Percentiles rank a stretch among this genome's conserved stretches.
phyloP scores from a whole-genome alignment of 371 early-diverging fungal genomes.

The Saksenaea oblongispora region DNA sequence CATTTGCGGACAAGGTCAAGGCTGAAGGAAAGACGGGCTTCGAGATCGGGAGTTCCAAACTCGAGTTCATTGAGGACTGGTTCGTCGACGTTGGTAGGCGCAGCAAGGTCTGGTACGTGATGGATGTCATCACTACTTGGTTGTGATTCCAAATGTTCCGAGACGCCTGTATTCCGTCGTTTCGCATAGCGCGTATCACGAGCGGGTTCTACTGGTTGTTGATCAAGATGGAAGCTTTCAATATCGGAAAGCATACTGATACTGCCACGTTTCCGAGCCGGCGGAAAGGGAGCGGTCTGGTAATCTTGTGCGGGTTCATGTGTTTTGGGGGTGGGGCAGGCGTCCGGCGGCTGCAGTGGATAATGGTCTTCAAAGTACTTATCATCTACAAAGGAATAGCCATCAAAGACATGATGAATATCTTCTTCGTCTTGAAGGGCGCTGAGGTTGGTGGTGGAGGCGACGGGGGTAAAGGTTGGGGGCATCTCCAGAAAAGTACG shows the following conservation, averaged over 20 bases:
- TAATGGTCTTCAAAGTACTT: slow-evolving; percentile 15
- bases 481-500: slow-evolving; percentile 58
- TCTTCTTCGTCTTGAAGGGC: slow-evolving; percentile 21
- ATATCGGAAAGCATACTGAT: slow-evolving; percentile 47
- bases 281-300: neutral
- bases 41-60: slow-evolving; percentile 34
- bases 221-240: slow-evolving; percentile 33
- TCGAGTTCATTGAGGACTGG: slow-evolving; percentile 7
- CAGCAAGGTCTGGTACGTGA: slow-evolving; percentile 14
- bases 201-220: neutral
- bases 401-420: slow-evolving; percentile 59
- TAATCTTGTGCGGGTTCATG: neutral
- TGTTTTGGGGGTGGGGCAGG: neutral
- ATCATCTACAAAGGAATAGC: slow-evolving; percentile 52
- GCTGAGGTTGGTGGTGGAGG: slow-evolving; percentile 45
- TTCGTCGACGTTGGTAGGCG: slow-evolving; percentile 10
- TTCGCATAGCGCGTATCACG: slow-evolving; percentile 34
- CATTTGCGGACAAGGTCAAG: slow-evolving; percentile 7
- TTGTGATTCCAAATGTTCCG: slow-evolving; percentile 14
- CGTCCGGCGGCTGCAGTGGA: neutral
- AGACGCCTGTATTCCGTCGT: slow-evolving; percentile 36
- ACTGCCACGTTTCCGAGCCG: slow-evolving; percentile 44
- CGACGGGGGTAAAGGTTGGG: slow-evolving; percentile 46
- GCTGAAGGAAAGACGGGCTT: slow-evolving; percentile 19
- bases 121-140: neutral